phyloP scores from a whole-genome alignment of 306 rosid genomes.

The Malus asiatica region DNA sequence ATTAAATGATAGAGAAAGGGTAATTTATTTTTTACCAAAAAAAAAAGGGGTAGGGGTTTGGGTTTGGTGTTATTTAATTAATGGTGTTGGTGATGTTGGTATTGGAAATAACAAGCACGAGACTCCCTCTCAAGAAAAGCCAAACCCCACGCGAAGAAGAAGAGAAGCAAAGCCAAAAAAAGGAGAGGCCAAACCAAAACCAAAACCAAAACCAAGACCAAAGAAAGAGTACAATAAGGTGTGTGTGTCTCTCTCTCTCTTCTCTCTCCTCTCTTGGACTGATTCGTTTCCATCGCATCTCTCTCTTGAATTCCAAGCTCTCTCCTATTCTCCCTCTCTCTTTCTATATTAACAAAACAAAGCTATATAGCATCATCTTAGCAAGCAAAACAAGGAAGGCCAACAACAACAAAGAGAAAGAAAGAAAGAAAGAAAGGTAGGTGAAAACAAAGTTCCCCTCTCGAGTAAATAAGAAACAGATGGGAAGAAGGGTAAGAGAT shows the following conservation, averaged over 20 bases:
- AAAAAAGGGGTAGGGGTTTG: not conserved
- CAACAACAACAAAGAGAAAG: not conserved
- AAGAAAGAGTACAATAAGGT: conserved; percentile 40
- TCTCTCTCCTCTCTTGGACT: conserved; percentile 52
- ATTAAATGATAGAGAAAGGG: not conserved
- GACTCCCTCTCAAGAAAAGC: conserved; percentile 39
- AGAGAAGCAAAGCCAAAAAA: conserved; percentile 14
- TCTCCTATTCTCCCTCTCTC: conserved; percentile 9
- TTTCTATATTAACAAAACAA: conserved; percentile 6
- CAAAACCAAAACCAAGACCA: conserved; percentile 2
- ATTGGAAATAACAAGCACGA: conserved; percentile 33
- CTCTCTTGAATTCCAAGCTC: conserved; percentile 28
- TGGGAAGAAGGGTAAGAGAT: not conserved
- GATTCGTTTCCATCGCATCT: conserved; percentile 73
- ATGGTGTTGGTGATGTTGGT: conserved; percentile 12
- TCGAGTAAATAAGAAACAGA: not conserved
- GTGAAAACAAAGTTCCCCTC: conserved; percentile 28
- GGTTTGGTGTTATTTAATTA: not conserved
- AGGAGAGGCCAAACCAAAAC: not conserved
- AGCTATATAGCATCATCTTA: not conserved
- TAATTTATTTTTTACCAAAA: not conserved
- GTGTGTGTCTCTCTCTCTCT: conserved; percentile 2
- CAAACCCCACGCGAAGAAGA: conserved; percentile 48
- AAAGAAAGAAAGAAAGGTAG: conserved; percentile 18
- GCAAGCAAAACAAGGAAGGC: not conserved